Conservation (phyloP, 495 filamentous ascomycete species). For the Glonium stellatum region DNA sequence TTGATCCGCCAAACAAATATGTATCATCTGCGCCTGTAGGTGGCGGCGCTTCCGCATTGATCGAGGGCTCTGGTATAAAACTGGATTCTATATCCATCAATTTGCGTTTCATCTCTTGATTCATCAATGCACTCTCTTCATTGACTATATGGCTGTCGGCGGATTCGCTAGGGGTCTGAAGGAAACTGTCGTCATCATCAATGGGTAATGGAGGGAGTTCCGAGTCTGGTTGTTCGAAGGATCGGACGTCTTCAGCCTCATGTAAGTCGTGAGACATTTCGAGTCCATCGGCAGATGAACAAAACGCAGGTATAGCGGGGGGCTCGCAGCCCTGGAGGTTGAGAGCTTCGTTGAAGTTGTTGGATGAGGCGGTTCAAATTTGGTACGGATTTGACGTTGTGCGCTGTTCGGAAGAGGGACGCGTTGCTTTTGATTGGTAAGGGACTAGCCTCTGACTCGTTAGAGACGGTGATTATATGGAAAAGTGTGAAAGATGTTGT, state of each 20-base stretch:
- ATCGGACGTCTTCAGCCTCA: constrained; percentile 14
- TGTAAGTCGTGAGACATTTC: constrained; percentile 14
- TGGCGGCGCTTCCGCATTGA: constrained; percentile 35
- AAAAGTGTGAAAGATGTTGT: background rate
- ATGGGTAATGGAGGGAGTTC: constrained; percentile 28
- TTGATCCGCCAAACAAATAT: constrained; percentile 50
- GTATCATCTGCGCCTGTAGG: constrained; percentile 52
- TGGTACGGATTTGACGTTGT: background rate
- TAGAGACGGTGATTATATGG: background rate
- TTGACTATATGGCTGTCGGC: constrained; percentile 17
- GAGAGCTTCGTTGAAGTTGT: background rate
- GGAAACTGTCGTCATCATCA: constrained; percentile 24
- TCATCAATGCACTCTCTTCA: constrained; percentile 51
- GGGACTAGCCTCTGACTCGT: background rate
- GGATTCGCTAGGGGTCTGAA: constrained; percentile 18
- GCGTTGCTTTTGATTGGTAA: background rate
- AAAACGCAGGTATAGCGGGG: background rate
- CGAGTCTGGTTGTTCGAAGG: constrained; percentile 23
- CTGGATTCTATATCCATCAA: constrained; percentile 85
- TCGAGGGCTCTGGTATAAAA: constrained; percentile 57
- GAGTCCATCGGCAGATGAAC: constrained; percentile 4
- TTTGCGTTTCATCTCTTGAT: constrained; percentile 57
- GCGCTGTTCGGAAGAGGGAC: background rate
- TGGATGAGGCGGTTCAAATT: background rate
- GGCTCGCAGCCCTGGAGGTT: background rate